Percentiles rank a stretch among this genome's conserved stretches.
Evolutionary conservation across 2,329 filamentous ascomycete species (phyloP).

Genomic region (Fusarium udum): DNA sequence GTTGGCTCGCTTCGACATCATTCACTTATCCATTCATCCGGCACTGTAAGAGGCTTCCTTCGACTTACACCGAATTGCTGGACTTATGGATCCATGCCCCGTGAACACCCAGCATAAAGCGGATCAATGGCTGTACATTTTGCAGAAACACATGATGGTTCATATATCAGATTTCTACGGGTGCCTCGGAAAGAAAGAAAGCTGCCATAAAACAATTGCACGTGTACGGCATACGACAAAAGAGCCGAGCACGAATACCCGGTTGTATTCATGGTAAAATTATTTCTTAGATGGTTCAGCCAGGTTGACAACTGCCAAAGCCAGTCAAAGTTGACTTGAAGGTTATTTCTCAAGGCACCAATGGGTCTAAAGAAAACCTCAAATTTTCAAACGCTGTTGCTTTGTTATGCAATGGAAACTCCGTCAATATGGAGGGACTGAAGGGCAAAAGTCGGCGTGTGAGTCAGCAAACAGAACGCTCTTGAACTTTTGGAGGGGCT

Average conservation of each 20-base stretch:
- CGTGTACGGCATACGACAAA: neutral
- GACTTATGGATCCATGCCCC: neutral
- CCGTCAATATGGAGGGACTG: neutral
- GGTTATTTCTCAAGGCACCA: neutral
- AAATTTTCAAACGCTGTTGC: neutral
- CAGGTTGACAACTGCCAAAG: neutral
- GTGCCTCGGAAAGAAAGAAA: neutral
- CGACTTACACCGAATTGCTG: neutral
- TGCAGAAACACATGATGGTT: neutral
- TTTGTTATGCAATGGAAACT: neutral
- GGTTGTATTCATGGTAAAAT: neutral
- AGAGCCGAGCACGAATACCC: neutral
- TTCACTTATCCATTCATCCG: slow-evolving; percentile 32
- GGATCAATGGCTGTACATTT: neutral
- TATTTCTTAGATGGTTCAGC: neutral
- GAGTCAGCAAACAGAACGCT: slow-evolving; percentile 27
- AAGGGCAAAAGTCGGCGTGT: slow-evolving; percentile 24
- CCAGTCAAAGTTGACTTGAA: neutral
- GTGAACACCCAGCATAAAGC: neutral
- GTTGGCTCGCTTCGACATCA: slow-evolving; percentile 20
- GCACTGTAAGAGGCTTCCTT: neutral
- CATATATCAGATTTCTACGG: neutral
- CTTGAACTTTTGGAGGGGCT: slow-evolving; percentile 30
- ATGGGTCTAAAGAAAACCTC: neutral
- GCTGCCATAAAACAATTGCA: neutral